Percentiles rank a stretch among this genome's conserved stretches.
Conservation (phyloP, 108 stramenopile genomes). For the Cyclotella distinguenda region DNA sequence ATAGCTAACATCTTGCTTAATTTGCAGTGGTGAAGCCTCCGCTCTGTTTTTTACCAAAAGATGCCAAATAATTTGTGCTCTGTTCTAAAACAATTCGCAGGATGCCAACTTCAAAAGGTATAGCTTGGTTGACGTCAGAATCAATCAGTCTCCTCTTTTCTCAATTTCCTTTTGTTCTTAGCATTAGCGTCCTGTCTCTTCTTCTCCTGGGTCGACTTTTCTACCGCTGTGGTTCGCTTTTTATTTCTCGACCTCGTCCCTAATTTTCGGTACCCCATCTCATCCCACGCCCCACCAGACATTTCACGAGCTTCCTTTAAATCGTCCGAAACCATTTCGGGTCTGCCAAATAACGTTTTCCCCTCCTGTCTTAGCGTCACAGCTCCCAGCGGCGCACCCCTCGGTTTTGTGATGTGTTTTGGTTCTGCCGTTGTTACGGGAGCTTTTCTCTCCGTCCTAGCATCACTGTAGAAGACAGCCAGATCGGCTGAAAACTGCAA, state of each 20-base stretch:
- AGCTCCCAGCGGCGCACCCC: constrained; percentile 82
- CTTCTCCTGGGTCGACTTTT: constrained; percentile 27
- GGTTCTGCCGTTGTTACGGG: constrained; percentile 75
- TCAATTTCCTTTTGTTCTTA: constrained; percentile 41
- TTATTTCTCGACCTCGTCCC: constrained; percentile 75
- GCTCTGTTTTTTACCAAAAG: constrained; percentile 77
- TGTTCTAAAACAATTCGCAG: constrained; percentile 51
- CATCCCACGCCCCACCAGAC: constrained; percentile 64
- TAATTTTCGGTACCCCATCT: constrained; percentile 40
- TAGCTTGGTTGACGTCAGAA: background rate
- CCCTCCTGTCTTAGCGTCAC: constrained; percentile 78
- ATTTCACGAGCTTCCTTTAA: constrained; percentile 69
- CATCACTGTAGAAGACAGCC: constrained; percentile 83
- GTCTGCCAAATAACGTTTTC: constrained; percentile 63
- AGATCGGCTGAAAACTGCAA: constrained; percentile 81
- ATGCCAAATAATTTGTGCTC: constrained; percentile 70
- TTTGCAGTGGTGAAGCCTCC: constrained; percentile 98
- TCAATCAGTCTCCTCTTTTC: constrained; percentile 35
- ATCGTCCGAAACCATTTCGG: constrained; percentile 72
- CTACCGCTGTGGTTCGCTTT: constrained; percentile 53
- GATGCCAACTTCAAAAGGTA: constrained; percentile 32
- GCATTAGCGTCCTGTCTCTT: constrained; percentile 41
- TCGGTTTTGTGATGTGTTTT: constrained; percentile 83
- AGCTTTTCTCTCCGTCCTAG: constrained; percentile 67
- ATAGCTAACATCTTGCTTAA: no score